Evolutionary conservation across 1,284 basidiomycete genomes (phyloP), one percentile per base, ranked within the genome.

Genomic region (Wolfiporia cocos): DNA sequence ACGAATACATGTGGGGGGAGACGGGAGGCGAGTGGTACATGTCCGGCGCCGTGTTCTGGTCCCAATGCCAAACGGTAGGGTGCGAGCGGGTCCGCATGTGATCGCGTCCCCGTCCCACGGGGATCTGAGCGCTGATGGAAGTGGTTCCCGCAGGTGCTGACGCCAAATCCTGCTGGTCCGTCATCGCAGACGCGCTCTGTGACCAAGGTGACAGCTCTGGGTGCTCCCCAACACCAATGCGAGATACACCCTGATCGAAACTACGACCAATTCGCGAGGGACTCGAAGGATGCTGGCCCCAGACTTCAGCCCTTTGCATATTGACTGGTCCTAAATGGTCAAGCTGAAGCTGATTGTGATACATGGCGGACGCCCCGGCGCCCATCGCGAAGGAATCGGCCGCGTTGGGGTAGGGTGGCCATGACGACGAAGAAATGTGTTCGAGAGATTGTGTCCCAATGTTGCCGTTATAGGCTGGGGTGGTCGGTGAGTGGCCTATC

Each of bases 41-140:
- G 41, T 48, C 41, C 19, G 47, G 49, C 26, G 45, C 40, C 15
- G 55, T 47, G 33, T 51, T 42, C 46, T 54, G 51, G 33, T 55
- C 53, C 52, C 54, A 53, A 41, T 47, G 42, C 59, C 57, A 59
- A 49, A 51, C 46, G 31, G 59, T 51, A 32, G 54, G 54, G 42
- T 42, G 49, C 30, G 59, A 56, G 24, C 57, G 52, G 35, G 52
- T 53, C 42, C 58, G 57, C 41, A 52, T 49, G 41, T 55, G 53
- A 35, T 60, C 58, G 33, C 54, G 52, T 47, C 50, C 50, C 30
- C 53, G 53, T 12, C 50, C 53, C 46, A 48, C 51, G 34, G 54
- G 53, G 29, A 53, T 46, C 41, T 48, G 48, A 17, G 49, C 47
- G 38, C 44, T 50, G 34, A 50, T 48, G 19, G 54, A 54, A 42